Conservation (phyloP, 2,329 filamentous ascomycete genomes). For the Ophiosphaerella korrae region DNA sequence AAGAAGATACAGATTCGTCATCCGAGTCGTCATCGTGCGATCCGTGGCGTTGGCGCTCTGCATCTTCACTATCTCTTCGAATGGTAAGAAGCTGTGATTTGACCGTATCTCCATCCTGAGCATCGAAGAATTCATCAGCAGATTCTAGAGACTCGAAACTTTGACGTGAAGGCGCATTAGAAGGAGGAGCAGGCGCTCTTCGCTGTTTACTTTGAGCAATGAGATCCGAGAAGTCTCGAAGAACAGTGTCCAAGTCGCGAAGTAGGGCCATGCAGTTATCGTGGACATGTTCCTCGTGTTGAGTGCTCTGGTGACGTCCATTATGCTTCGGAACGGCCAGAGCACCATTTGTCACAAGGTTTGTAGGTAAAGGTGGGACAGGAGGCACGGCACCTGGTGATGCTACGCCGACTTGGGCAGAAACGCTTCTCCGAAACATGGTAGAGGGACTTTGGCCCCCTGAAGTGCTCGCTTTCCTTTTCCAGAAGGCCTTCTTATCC, state of each 20-base stretch:
- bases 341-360: slow-evolving; percentile 31
- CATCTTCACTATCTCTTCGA: slow-evolving; percentile 67
- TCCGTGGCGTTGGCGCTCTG: slow-evolving; percentile 44
- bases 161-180: slow-evolving; percentile 54
- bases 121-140: slow-evolving; percentile 93
- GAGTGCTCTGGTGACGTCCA: slow-evolving; percentile 47
- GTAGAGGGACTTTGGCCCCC: slow-evolving; percentile 49
- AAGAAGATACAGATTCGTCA: slow-evolving; percentile 67
- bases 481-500: slow-evolving; percentile 86
- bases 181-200: slow-evolving; percentile 59
- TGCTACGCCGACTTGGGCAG: slow-evolving; percentile 59
- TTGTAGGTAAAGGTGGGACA: slow-evolving; percentile 42
- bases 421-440: slow-evolving; percentile 56
- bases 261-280: slow-evolving; percentile 85
- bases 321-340: slow-evolving; percentile 46
- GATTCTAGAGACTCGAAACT: slow-evolving; percentile 80
- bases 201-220: slow-evolving; percentile 80
- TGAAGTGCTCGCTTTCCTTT: slow-evolving; percentile 73
- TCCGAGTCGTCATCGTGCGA: slow-evolving; percentile 50
- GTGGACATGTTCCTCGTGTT: slow-evolving; percentile 68
- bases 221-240: slow-evolving; percentile 79
- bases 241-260: slow-evolving; percentile 80
- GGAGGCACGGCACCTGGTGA: slow-evolving; percentile 46
- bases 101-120: slow-evolving; percentile 61
- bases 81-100: slow-evolving; percentile 76